Conservation (phyloP, 352 stramenopile genomes). For the Pythium brachiatum region DNA sequence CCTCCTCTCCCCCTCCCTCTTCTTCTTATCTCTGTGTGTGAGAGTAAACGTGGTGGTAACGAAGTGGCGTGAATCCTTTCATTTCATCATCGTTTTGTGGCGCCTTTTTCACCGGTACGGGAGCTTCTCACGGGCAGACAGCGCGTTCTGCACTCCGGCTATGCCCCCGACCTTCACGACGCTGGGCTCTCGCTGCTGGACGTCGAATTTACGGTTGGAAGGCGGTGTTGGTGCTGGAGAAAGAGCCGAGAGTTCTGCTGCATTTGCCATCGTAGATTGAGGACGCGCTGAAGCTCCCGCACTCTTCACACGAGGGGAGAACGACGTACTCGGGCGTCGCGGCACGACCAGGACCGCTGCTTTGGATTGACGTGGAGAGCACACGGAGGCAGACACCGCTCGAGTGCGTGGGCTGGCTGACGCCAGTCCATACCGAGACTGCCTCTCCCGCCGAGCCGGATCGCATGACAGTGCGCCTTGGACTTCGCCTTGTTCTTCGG, state of each 20-base stretch:
- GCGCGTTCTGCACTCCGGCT: conserved; percentile 37
- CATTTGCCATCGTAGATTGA: neutral
- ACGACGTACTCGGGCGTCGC: conserved; percentile 45
- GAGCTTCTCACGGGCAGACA: conserved; percentile 46
- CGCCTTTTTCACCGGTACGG: conserved; percentile 56
- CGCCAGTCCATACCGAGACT: neutral
- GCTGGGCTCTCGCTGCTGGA: conserved; percentile 37
- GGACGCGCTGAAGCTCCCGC: neutral
- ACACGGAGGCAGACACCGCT: conserved; percentile 34
- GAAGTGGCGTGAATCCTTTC: conserved; percentile 22
- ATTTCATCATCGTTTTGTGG: neutral
- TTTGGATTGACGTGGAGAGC: conserved; percentile 18
- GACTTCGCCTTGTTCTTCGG: neutral
- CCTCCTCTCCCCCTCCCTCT: neutral
- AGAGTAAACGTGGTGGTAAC: conserved; percentile 18
- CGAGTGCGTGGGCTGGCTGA: conserved; percentile 28
- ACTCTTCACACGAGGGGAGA: conserved; percentile 28
- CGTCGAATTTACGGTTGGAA: conserved; percentile 42
- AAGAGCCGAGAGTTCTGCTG: neutral
- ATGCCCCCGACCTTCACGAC: conserved; percentile 29
- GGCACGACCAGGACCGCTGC: neutral
- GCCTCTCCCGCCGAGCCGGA: neutral
- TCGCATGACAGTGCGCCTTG: neutral
- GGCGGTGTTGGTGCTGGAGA: conserved; percentile 6
- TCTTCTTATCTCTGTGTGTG: conserved; percentile 13